phyloP scores from a whole-genome alignment of 768 basidiomycete species.

The Hemileccinum impolitum region DNA sequence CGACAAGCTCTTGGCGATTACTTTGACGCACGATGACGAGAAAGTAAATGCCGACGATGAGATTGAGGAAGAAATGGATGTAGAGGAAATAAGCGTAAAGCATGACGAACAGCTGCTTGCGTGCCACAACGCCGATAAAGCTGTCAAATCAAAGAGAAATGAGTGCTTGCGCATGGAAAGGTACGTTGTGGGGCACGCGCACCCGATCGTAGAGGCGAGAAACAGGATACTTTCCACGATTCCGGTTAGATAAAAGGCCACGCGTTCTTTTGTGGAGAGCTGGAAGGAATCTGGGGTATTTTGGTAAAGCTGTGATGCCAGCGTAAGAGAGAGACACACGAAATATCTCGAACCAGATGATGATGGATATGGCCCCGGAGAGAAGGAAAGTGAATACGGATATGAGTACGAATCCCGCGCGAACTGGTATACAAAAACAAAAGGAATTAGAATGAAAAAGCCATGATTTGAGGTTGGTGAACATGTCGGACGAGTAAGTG shows the following conservation, averaged over 20 bases:
- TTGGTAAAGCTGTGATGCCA: background rate
- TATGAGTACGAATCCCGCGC: constrained; percentile 56
- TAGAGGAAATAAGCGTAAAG: constrained; percentile 56
- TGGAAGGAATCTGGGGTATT: constrained; percentile 33
- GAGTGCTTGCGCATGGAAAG: background rate
- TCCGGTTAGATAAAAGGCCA: constrained; percentile 48
- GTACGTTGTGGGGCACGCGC: background rate
- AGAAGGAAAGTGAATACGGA: constrained; percentile 52
- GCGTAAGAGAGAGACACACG: constrained; percentile 37
- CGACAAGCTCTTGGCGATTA: constrained; percentile 38
- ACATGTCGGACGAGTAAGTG: constrained; percentile 28
- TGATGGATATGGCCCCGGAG: constrained; percentile 48
- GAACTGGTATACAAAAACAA: constrained; percentile 63
- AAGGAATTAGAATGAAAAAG: constrained; percentile 51
- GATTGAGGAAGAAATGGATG: constrained; percentile 53
- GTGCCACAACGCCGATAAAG: constrained; percentile 59
- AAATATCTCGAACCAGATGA: constrained; percentile 61
- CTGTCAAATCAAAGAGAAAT: constrained; percentile 33
- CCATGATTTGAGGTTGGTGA: constrained; percentile 41
- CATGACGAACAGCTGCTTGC: constrained; percentile 58
- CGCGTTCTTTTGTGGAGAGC: constrained; percentile 28
- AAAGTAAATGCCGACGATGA: constrained; percentile 50
- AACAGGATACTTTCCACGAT: constrained; percentile 54
- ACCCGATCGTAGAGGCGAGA: constrained; percentile 57
- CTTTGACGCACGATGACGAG: constrained; percentile 47